Conservation (phyloP, 768 basidiomycete genomes). For the Suillus subalutaceus region DNA sequence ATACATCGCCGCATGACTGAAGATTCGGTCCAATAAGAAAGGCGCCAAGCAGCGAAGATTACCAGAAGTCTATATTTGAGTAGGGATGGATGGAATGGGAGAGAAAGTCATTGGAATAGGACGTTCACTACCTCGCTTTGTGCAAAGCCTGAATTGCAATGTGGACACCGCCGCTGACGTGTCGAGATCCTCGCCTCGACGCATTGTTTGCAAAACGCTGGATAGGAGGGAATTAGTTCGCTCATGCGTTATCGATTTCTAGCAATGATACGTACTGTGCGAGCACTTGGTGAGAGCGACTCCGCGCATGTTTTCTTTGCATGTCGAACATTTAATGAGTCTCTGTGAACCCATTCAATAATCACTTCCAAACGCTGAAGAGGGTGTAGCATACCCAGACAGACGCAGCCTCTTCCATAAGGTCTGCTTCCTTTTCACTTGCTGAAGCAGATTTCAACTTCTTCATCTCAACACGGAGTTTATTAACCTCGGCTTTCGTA, state of each 20-base stretch:
- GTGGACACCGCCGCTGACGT: constrained; percentile 92
- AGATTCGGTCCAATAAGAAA: constrained; percentile 3
- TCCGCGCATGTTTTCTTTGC: constrained; percentile 74
- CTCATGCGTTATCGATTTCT: neutral
- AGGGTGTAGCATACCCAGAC: constrained; percentile 52
- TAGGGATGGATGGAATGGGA: neutral
- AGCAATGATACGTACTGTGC: constrained; percentile 68
- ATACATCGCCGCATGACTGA: constrained; percentile 3
- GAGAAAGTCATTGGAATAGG: constrained; percentile 51
- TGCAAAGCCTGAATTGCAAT: constrained; percentile 81
- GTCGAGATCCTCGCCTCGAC: constrained; percentile 87
- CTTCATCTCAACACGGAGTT: constrained; percentile 48
- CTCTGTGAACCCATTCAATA: constrained; percentile 44
- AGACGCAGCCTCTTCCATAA: constrained; percentile 54
- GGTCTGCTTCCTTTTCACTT: constrained; percentile 36
- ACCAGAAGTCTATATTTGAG: constrained; percentile 3
- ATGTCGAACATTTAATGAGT: constrained; percentile 88
- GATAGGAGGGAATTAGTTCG: neutral
- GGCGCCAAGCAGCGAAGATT: constrained; percentile 5
- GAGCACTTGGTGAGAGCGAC: constrained; percentile 87
- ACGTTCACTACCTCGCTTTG: constrained; percentile 78
- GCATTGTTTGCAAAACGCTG: constrained; percentile 85
- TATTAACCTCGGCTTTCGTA: constrained; percentile 55
- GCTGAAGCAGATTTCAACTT: constrained; percentile 37
- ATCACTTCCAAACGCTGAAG: neutral